Conservation (phyloP, 2,329 filamentous ascomycete genomes). For the Penicillium sumatraense region DNA sequence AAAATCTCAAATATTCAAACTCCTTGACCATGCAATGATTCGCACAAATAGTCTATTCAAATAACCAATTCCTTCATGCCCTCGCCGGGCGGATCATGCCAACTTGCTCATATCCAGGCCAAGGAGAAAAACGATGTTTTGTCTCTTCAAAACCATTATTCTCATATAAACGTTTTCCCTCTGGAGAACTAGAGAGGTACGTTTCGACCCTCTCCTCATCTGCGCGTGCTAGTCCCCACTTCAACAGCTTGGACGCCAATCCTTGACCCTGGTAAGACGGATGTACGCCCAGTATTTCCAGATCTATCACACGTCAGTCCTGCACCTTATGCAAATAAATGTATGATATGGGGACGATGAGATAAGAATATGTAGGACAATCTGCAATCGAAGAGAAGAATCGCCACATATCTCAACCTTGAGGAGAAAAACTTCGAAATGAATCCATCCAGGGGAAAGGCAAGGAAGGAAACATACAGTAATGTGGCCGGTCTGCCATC, state of each 20-base stretch:
- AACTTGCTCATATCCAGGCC: constrained; percentile 18
- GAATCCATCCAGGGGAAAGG: not conserved
- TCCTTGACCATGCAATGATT: not conserved
- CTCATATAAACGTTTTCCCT: constrained; percentile 42
- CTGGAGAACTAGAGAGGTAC: constrained; percentile 42
- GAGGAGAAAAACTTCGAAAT: no score
- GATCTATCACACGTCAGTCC: constrained; percentile 23
- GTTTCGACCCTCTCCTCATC: constrained; percentile 37
- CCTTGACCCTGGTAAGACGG: constrained; percentile 27
- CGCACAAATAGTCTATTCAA: not conserved
- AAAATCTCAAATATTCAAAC: no score
- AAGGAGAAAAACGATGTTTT: constrained; percentile 17
- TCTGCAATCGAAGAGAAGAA: not conserved
- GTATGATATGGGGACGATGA: not conserved
- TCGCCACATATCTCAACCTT: not conserved
- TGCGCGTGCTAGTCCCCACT: constrained; percentile 43
- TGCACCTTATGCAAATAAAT: not conserved
- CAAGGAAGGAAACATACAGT: constrained; percentile 23
- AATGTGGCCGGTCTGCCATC: constrained; percentile 28
- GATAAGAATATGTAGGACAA: not conserved
- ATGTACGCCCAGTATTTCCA: constrained; percentile 32
- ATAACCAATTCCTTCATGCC: not conserved
- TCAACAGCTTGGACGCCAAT: constrained; percentile 34
- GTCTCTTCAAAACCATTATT: constrained; percentile 43
- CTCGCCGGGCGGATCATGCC: constrained; percentile 23